Percentiles rank a stretch among this genome's conserved stretches.
Evolutionary conservation across 2,329 filamentous ascomycete genomes (phyloP).

Genomic region (Paramyrothecium roridum): DNA sequence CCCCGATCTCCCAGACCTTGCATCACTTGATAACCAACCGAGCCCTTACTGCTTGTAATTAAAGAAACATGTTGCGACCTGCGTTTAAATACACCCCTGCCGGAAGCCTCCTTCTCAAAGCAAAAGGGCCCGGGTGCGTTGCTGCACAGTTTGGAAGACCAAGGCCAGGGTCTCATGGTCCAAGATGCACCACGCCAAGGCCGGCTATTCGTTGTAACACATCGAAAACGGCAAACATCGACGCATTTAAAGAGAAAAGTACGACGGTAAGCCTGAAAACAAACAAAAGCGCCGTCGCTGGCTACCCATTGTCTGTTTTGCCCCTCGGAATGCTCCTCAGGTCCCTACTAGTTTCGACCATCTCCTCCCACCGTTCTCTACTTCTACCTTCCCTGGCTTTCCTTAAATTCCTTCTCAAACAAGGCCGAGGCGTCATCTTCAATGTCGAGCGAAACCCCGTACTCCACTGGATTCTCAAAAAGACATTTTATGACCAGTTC

Average conservation of each 20-base stretch:
- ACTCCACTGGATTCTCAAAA: conserved; percentile 42
- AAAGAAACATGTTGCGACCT: background rate
- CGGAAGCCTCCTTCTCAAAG: background rate
- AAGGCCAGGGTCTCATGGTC: background rate
- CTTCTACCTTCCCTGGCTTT: conserved; percentile 32
- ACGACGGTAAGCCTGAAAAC: background rate
- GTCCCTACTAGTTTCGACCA: conserved; percentile 39
- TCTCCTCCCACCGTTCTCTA: conserved; percentile 41
- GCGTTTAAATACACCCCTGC: background rate
- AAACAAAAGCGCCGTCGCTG: background rate
- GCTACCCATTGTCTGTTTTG: conserved; percentile 21
- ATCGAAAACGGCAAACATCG: background rate
- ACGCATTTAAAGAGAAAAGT: background rate
- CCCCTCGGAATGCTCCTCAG: conserved; percentile 31
- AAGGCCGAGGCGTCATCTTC: conserved; percentile 30
- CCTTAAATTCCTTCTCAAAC: conserved; percentile 32
- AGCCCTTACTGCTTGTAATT: background rate
- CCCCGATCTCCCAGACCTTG: background rate
- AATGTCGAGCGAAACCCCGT: conserved; percentile 48
- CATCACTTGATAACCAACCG: background rate
- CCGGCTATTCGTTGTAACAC: background rate
- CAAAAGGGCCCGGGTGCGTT: background rate
- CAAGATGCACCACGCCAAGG: background rate
- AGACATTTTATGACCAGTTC: conserved; percentile 53
- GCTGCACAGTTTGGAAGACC: background rate